Base-by-base conservation (phyloP, 495 filamentous ascomycete species). In the Cercophora scortea region DNA sequence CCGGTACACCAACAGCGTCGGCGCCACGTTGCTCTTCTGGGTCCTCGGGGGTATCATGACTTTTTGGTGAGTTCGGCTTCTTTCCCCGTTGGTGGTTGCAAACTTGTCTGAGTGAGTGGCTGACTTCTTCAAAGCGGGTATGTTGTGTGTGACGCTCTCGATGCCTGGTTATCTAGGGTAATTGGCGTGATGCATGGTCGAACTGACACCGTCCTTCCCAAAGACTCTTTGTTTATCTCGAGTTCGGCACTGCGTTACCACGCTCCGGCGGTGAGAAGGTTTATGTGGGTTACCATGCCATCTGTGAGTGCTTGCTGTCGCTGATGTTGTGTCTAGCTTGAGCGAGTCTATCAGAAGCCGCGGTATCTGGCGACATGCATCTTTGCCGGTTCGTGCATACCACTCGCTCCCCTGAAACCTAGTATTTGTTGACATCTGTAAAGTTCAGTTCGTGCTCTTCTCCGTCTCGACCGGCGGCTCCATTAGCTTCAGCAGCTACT, bases 401-500 rank as follows among this genome's bases (percentile, higher is more conserved):
- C n/a, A 12, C 33, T 6, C 13, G 11, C 44, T n/a, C n/a, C n/a
- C n/a, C n/a, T 4, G 8, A 8, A 4, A 8, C 7, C 3, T 10
- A 9, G 10, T n/a, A 10, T n/a, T 6, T 38, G 13, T 49, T 52
- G 15, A 55, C 46, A 15, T 40, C 40, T 18, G 8, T 15, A 10
- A 38, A 58, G 68, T 71, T n/a, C 66, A 71, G 49, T 71, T 71
- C 47, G 60, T 70, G 10, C 52, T 65, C 41, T 69, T 71, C n/a
- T 60, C 68, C 50, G 59, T 70, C 47, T 69, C 68, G 2, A 63
- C 67, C 12, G 68, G 56, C 35, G 56, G 56, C 38, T 57, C 60
- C 32, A 59, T 71, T 47, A 61, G 54, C 48, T 71, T 71, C 56
- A 57, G 52, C 16, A 55, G 53, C 45, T 68, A 71, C 43, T n/a